phyloP scores from a whole-genome alignment of 106 monocot species.

The Amphibolis antarctica region DNA sequence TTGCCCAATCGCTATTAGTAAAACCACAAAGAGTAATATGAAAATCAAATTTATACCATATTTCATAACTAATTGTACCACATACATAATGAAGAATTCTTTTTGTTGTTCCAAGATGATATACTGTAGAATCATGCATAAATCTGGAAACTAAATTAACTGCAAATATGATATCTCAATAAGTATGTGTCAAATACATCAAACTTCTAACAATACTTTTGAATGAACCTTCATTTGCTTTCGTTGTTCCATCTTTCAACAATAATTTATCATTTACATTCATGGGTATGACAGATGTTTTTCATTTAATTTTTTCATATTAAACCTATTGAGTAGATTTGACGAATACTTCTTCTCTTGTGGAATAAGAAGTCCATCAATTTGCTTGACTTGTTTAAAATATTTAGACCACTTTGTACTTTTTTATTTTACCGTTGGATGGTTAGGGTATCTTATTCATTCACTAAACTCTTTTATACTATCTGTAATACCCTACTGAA shows the following conservation, averaged over 20 bases:
- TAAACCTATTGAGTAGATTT: not conserved
- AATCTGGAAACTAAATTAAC: not conserved
- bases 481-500: too few species aligned
- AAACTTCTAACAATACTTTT: not conserved
- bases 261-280: not conserved
- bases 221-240: not conserved
- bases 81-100: not conserved
- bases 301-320: slow-evolving; percentile 1
- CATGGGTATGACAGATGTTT: too few species aligned
- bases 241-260: not conserved
- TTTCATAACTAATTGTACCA: too few species aligned
- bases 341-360: not conserved
- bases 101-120: not conserved
- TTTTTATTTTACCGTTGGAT: too few species aligned
- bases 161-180: not conserved
- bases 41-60: too few species aligned
- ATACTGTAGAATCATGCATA: not conserved
- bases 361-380: not conserved
- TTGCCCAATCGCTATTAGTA: too few species aligned
- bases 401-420: too few species aligned
- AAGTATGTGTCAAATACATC: slow-evolving; percentile 6
- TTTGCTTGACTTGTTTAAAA: not conserved
- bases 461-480: too few species aligned
- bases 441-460: too few species aligned
- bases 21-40: too few species aligned